phyloP scores from a whole-genome alignment of 169 alveolate genomes.

The Ophryocystis elektroscirrha region DNA sequence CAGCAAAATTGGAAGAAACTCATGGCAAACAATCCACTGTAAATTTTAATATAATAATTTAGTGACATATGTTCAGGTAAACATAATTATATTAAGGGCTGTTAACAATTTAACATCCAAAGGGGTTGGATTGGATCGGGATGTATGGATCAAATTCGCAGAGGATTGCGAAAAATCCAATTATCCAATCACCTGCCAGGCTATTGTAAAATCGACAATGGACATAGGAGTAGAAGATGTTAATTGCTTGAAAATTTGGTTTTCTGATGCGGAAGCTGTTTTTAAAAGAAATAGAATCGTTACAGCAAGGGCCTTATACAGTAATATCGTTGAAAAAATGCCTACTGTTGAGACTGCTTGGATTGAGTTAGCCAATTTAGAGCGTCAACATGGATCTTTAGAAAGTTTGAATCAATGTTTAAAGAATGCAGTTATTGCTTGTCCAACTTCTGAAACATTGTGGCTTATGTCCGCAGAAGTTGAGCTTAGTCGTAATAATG shows the following conservation, averaged over 20 bases:
- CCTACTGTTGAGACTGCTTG: conserved; percentile 43
- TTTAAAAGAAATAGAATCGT: not conserved
- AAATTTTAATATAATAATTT: conserved; percentile 34
- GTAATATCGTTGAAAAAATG: not conserved
- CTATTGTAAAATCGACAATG: not conserved
- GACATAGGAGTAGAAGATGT: not conserved
- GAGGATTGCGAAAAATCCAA: conserved; percentile 47
- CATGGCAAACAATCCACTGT: no score
- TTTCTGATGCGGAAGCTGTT: not conserved
- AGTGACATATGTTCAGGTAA: not conserved
- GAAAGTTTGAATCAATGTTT: conserved; percentile 36
- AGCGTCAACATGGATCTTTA: conserved; percentile 60
- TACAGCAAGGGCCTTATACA: not conserved
- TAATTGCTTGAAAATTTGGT: not conserved
- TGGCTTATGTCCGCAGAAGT: conserved; percentile 48
- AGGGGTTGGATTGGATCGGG: conserved; percentile 48
- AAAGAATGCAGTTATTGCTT: conserved; percentile 44
- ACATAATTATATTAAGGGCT: conserved; percentile 50
- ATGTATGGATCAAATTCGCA: conserved; percentile 71
- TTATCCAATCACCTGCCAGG: not conserved
- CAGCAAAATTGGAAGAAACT: conserved; percentile 88
- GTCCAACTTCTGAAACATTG: conserved; percentile 65
- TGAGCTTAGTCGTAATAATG: no score
- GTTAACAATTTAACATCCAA: conserved; percentile 46
- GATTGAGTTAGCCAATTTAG: conserved; percentile 82